phyloP scores from a whole-genome alignment of 2,329 filamentous ascomycete species.

The Ceratocystis smalleyi region DNA sequence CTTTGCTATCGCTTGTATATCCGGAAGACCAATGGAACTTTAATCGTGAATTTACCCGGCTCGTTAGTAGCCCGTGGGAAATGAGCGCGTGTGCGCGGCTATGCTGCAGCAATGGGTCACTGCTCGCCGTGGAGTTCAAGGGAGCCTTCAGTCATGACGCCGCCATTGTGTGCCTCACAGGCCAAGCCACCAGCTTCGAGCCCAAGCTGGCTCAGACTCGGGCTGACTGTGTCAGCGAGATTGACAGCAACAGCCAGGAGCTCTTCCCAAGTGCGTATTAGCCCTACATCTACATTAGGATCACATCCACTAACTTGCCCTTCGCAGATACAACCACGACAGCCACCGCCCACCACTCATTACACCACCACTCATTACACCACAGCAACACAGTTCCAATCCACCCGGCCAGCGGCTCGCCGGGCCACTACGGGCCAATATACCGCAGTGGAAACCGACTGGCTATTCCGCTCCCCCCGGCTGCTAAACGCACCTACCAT shows the following conservation, averaged over 20 bases:
- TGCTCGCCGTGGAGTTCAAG: constrained; percentile 75
- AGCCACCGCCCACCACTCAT: neutral
- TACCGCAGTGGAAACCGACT: neutral
- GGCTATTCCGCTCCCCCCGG: neutral
- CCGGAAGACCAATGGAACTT: constrained; percentile 72
- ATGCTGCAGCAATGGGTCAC: constrained; percentile 55
- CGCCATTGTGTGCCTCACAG: neutral
- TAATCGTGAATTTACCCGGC: constrained; percentile 70
- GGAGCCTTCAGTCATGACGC: constrained; percentile 29
- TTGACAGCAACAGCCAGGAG: neutral
- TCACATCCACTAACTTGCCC: neutral
- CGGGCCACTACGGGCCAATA: neutral
- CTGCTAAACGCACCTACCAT: neutral
- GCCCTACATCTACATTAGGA: neutral
- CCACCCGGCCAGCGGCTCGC: neutral
- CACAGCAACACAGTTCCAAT: neutral
- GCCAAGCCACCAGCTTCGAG: neutral
- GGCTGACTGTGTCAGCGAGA: no score
- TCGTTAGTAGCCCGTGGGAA: constrained; percentile 63
- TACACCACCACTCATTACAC: neutral
- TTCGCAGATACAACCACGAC: neutral
- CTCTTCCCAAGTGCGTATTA: neutral
- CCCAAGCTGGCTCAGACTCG: neutral
- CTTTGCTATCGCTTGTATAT: constrained; percentile 72
- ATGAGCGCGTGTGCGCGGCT: constrained; percentile 80